Percentiles rank a stretch among this genome's conserved stretches.
phyloP scores from a whole-genome alignment of 2,329 filamentous ascomycete genomes.

The Colletotrichum australisinense region DNA sequence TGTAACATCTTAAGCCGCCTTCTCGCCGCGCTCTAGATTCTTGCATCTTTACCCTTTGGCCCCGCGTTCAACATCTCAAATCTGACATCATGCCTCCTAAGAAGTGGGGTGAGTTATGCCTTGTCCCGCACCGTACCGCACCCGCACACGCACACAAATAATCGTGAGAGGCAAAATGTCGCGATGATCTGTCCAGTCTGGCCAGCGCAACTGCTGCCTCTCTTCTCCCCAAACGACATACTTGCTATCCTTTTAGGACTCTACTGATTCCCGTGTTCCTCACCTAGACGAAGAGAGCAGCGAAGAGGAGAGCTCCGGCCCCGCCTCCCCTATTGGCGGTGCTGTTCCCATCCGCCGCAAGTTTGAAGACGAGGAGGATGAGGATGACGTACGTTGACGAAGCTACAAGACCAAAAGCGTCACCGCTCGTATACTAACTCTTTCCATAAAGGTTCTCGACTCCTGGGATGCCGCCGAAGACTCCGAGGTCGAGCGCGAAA shows the following conservation, averaged over 20 bases:
- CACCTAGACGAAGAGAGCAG: slow-evolving; percentile 52
- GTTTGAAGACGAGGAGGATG: slow-evolving; percentile 92
- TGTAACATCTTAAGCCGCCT: neutral
- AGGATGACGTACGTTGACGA: slow-evolving; percentile 76
- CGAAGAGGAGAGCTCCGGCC: slow-evolving; percentile 49
- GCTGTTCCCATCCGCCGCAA: slow-evolving; percentile 58
- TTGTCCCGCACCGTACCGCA: slow-evolving; percentile 35
- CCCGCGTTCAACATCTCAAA: slow-evolving; percentile 12
- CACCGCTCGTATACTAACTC: slow-evolving; percentile 12
- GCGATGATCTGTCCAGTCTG: slow-evolving; percentile 17
- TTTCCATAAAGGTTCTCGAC: slow-evolving; percentile 78
- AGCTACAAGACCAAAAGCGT: slow-evolving; percentile 16
- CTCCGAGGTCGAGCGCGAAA: slow-evolving; percentile 96
- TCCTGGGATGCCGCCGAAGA: slow-evolving; percentile 98
- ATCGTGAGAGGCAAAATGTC: slow-evolving; percentile 32
- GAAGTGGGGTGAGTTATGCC: slow-evolving; percentile 54
- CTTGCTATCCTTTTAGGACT: neutral
- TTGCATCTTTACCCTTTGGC: neutral
- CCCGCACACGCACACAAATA: slow-evolving; percentile 33
- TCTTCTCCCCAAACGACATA: neutral
- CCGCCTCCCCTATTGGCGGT: slow-evolving; percentile 49
- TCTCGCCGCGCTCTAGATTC: neutral
- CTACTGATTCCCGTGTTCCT: slow-evolving; percentile 12
- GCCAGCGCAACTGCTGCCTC: neutral
- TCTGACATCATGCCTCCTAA: slow-evolving; percentile 55